A percentile compares a stretch with the other conserved stretches of the same genome.
Conservation (phyloP, 306 rosid species). For the Nissolia schottii region DNA sequence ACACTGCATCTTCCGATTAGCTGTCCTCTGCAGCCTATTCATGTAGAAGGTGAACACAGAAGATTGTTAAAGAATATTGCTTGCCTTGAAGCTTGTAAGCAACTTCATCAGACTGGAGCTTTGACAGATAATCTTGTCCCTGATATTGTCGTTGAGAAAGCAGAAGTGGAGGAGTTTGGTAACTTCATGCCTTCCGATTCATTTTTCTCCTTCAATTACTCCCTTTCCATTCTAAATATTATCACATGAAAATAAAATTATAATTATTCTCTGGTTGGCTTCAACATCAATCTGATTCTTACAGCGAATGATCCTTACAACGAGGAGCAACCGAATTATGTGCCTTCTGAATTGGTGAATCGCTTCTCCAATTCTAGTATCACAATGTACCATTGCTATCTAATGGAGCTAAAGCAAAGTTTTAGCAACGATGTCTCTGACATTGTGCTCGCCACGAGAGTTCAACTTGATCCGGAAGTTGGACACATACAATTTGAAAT, state of each 20-base stretch:
- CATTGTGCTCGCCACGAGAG: constrained; percentile 47
- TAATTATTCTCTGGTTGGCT: background rate
- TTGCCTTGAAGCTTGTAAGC: constrained; percentile 87
- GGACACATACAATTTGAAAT: constrained; percentile 33
- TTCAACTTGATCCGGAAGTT: constrained; percentile 40
- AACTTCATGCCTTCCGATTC: constrained; percentile 17
- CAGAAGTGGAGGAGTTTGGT: constrained; percentile 47
- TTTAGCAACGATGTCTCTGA: constrained; percentile 31
- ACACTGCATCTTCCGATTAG: constrained; percentile 73
- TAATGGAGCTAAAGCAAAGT: constrained; percentile 49
- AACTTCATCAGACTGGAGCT: constrained; percentile 77
- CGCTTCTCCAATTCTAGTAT: constrained; percentile 15
- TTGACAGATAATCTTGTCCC: constrained; percentile 77
- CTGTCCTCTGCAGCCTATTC: constrained; percentile 53
- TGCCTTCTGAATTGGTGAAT: constrained; percentile 49
- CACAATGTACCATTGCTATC: constrained; percentile 44
- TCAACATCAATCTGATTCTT: constrained; percentile 10
- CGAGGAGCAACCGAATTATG: constrained; percentile 47
- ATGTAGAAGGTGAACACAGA: constrained; percentile 35
- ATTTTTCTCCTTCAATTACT: background rate
- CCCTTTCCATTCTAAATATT: background rate
- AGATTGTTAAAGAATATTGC: constrained; percentile 55
- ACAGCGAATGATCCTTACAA: constrained; percentile 30
- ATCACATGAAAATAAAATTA: background rate
- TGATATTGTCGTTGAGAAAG: constrained; percentile 53